Conservation (phyloP, 2,329 filamentous ascomycete genomes). For the Scytalidium sp. region DNA sequence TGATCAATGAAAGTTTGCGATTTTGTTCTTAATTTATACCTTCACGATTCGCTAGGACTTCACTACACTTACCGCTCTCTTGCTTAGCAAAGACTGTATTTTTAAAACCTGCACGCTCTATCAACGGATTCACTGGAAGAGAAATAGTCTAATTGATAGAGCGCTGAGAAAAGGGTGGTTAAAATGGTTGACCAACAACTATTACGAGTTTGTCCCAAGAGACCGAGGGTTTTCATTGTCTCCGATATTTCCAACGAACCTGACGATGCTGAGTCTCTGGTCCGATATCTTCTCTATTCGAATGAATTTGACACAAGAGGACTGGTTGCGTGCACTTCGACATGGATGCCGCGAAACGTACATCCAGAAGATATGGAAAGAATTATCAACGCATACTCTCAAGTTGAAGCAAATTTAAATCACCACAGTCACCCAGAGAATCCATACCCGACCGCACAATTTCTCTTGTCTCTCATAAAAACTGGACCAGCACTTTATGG, state of each 20-base stretch:
- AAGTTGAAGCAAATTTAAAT: slow-evolving; percentile 45
- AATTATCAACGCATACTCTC: slow-evolving; percentile 41
- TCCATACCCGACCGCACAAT: slow-evolving; percentile 36
- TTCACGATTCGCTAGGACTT: too few relatives aligned
- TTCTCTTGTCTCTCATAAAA: slow-evolving; percentile 32
- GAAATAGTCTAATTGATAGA: too few relatives aligned
- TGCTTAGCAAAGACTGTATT: too few relatives aligned
- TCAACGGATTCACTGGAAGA: too few relatives aligned
- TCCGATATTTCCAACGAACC: slow-evolving; percentile 45
- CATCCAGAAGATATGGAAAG: slow-evolving; percentile 37
- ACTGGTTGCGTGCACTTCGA: slow-evolving; percentile 43
- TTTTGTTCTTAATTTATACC: too few relatives aligned
- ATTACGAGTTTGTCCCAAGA: too few relatives aligned
- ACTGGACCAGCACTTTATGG: slow-evolving; percentile 30
- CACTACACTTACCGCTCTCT: too few relatives aligned
- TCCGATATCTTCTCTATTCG: slow-evolving; percentile 41
- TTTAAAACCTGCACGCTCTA: too few relatives aligned
- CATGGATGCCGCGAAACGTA: slow-evolving; percentile 40
- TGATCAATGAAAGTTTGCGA: too few relatives aligned
- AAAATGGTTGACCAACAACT: too few relatives aligned
- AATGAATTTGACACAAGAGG: slow-evolving; percentile 45
- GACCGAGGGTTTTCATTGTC: slow-evolving; percentile 36
- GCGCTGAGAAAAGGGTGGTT: too few relatives aligned
- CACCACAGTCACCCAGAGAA: slow-evolving; percentile 41
- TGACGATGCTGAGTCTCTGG: slow-evolving; percentile 42